A percentile compares a stretch with the other conserved stretches of the same genome.
Conservation (phyloP, 768 basidiomycete genomes). For the Russula sp. region DNA sequence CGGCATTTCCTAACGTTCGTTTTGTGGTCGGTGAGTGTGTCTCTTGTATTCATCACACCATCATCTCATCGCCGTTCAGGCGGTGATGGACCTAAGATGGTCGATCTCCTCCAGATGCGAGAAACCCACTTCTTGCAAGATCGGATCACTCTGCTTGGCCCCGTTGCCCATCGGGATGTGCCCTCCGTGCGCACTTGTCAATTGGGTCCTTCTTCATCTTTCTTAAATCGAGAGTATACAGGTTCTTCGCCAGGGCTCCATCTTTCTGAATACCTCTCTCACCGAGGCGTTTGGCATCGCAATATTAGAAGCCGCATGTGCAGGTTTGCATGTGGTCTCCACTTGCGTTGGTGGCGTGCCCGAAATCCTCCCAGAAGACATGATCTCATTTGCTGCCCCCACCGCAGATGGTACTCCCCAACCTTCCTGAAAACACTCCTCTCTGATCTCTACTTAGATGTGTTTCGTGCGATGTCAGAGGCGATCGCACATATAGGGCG, state of each 20-base stretch:
- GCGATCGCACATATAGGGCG: slow-evolving; percentile 65
- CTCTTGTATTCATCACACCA: slow-evolving; percentile 1
- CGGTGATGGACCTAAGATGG: slow-evolving; percentile 92
- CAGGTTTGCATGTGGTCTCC: slow-evolving; percentile 89
- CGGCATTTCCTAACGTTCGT: slow-evolving; percentile 75
- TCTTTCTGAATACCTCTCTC: slow-evolving; percentile 92
- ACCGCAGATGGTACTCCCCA: slow-evolving; percentile 77
- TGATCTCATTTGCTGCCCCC: slow-evolving; percentile 93
- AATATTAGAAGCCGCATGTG: slow-evolving; percentile 94
- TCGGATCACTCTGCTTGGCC: slow-evolving; percentile 83
- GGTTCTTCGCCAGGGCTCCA: slow-evolving; percentile 83
- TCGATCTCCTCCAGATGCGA: slow-evolving; percentile 92
- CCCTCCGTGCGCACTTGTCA: slow-evolving; percentile 39
- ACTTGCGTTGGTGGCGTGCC: slow-evolving; percentile 95
- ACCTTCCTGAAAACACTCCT: background rate
- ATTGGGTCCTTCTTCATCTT: background rate
- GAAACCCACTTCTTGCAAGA: slow-evolving; percentile 89
- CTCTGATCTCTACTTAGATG: slow-evolving; percentile 44
- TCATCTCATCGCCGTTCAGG: slow-evolving; percentile 40
- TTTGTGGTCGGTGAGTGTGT: slow-evolving; percentile 70
- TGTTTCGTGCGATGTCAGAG: slow-evolving; percentile 75
- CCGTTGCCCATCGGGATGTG: slow-evolving; percentile 78
- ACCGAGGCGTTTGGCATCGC: slow-evolving; percentile 97
- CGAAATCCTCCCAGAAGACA: slow-evolving; percentile 87
- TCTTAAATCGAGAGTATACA: slow-evolving; percentile 28